Conservation (phyloP, 805 yeast genomes). For the Vanderwaltozyma polyspora region DNA sequence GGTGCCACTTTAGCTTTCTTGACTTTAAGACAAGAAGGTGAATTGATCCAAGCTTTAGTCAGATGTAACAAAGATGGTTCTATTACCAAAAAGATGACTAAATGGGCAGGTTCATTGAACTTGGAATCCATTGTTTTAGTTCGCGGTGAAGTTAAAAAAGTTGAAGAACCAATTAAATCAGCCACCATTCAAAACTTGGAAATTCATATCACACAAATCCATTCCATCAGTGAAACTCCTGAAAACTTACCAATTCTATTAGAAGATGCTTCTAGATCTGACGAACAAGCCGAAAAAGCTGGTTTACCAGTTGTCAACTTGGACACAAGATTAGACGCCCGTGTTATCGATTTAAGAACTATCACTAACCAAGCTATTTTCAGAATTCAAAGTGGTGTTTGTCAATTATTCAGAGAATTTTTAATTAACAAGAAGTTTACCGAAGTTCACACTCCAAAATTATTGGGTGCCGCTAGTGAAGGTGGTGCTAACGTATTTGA, state of each 20-base stretch:
- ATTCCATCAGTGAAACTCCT: constrained; percentile 78
- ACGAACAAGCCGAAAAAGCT: constrained; percentile 83
- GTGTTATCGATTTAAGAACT: constrained; percentile 95
- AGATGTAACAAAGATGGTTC: constrained; percentile 58
- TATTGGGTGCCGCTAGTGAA: constrained; percentile 91
- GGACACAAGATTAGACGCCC: constrained; percentile 88
- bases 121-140: constrained; percentile 89
- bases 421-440: constrained; percentile 55
- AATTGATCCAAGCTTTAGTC: constrained; percentile 72
- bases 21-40: constrained; percentile 82
- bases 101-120: constrained; percentile 82
- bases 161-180: constrained; percentile 76
- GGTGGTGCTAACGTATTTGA: constrained; percentile 97
- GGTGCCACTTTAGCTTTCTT: constrained; percentile 90
- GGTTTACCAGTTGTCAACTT: constrained; percentile 90
- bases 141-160: constrained; percentile 71
- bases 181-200: constrained; percentile 90
- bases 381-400: constrained; percentile 84
- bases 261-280: constrained; percentile 95
- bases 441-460: constrained; percentile 94
- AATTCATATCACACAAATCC: constrained; percentile 62
- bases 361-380: constrained; percentile 96
- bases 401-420: constrained; percentile 82
- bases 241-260: constrained; percentile 85
- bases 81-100: constrained; percentile 89